Evolutionary conservation across 805 yeast genomes (phyloP).

Genomic region (Saccharomycopsis javanensis): DNA sequence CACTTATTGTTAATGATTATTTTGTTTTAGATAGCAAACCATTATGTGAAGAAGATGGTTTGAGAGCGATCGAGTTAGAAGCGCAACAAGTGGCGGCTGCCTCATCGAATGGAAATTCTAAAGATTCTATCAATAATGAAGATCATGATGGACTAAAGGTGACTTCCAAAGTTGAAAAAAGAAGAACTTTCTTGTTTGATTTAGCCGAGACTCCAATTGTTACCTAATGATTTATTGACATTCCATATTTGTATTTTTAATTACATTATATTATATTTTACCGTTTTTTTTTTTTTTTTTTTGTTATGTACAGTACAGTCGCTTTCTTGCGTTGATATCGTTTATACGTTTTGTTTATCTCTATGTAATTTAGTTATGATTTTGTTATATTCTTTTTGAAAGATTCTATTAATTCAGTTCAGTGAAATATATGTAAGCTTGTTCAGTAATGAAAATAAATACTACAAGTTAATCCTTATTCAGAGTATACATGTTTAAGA

Average conservation of each 20-base stretch:
- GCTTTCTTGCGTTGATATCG: not conserved
- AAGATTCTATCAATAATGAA: not conserved
- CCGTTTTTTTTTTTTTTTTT: not conserved
- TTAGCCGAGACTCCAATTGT: slow-evolving; percentile 9
- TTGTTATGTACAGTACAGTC: no score
- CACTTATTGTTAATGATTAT: slow-evolving; percentile 44
- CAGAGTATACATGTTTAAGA: no score
- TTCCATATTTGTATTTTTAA: not conserved
- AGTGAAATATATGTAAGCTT: no score
- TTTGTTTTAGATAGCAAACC: slow-evolving; percentile 39
- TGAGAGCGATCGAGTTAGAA: slow-evolving; percentile 17
- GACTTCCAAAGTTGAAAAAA: slow-evolving; percentile 14
- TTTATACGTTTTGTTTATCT: not conserved
- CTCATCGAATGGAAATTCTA: not conserved
- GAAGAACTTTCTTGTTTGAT: slow-evolving; percentile 18
- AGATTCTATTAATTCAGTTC: no score
- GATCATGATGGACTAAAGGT: slow-evolving; percentile 6
- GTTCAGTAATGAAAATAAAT: no score
- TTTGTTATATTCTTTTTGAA: no score
- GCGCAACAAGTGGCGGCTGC: slow-evolving; percentile 4
- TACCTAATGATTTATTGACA: not conserved
- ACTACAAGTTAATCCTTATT: no score
- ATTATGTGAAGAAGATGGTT: slow-evolving; percentile 38
- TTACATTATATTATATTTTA: not conserved
- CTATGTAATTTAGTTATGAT: no score